phyloP scores from a whole-genome alignment of 176 grass and related monocot species.

The Panicum miliaceum region DNA sequence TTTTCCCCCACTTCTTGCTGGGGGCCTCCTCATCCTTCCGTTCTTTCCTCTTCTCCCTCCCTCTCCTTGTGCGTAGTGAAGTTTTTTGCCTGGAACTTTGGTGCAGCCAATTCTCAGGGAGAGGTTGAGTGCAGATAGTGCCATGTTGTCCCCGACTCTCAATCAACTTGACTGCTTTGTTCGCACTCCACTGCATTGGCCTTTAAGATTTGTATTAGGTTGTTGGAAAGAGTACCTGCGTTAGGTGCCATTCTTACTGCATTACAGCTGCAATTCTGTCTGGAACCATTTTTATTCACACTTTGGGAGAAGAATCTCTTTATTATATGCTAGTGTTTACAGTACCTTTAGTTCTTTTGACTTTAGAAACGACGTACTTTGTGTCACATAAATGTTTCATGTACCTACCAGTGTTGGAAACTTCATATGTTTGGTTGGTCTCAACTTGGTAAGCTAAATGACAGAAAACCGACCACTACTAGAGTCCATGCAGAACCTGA shows the following conservation, averaged over 20 bases:
- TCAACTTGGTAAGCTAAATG: conserved; percentile 22
- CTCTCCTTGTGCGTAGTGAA: background rate
- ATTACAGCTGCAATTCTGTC: conserved; percentile 7
- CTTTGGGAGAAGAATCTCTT: conserved; percentile 14
- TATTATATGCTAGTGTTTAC: conserved; percentile 18
- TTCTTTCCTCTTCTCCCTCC: background rate
- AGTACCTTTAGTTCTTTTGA: conserved; percentile 29
- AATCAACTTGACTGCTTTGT: background rate
- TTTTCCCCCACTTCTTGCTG: background rate
- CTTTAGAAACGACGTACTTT: background rate
- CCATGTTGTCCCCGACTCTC: background rate
- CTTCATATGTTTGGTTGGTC: conserved; percentile 7
- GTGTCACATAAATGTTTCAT: conserved; percentile 31
- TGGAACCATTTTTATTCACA: background rate
- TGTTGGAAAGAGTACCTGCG: conserved; percentile 16
- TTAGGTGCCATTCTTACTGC: conserved; percentile 26
- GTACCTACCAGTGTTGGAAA: background rate
- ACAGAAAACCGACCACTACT: background rate
- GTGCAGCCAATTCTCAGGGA: conserved; percentile 12
- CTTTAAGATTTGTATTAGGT: background rate
- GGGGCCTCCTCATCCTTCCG: background rate
- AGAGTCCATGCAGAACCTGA: background rate
- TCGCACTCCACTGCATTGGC: background rate
- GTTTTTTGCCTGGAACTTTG: conserved; percentile 11
- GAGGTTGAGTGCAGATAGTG: background rate